Percentiles rank a stretch among this genome's conserved stretches.
These are phyloP conservation scores for Reutealis trisperma DNA, from an alignment of 345 rosid genomes.

Conservation along the genomic window DNA sequence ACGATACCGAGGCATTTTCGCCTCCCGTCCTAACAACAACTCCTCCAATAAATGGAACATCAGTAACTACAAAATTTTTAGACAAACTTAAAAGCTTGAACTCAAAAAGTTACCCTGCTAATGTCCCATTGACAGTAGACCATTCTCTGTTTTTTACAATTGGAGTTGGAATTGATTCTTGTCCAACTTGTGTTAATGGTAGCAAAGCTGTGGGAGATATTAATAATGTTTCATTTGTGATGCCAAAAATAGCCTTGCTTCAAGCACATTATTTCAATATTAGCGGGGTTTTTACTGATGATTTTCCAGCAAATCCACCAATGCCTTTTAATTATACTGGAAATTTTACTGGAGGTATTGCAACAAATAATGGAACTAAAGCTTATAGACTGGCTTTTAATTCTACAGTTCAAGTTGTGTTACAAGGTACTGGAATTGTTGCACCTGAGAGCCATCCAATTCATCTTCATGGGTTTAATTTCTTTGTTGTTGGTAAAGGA, in stretches of 20 bases:
- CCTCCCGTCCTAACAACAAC: constrained; percentile 37
- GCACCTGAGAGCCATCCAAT: constrained; percentile 29
- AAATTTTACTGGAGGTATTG: background rate
- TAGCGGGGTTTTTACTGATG: constrained; percentile 64
- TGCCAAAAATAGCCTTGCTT: constrained; percentile 62
- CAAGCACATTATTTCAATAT: constrained; percentile 65
- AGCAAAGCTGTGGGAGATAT: constrained; percentile 39
- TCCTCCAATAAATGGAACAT: constrained; percentile 66
- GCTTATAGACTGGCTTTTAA: constrained; percentile 18
- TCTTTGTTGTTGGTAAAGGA: constrained; percentile 22
- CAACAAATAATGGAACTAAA: constrained; percentile 22
- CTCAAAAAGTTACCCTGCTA: constrained; percentile 48
- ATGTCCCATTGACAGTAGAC: constrained; percentile 53
- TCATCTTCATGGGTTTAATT: constrained; percentile 28
- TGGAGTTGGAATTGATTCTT: constrained; percentile 62
- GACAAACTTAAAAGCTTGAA: constrained; percentile 60
- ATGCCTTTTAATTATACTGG: constrained; percentile 61
- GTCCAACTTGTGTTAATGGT: constrained; percentile 62
- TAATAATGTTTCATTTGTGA: constrained; percentile 59
- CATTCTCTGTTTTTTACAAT: constrained; percentile 55
- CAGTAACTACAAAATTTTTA: constrained; percentile 34
- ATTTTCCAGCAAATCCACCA: constrained; percentile 62
- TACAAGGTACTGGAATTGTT: constrained; percentile 21
- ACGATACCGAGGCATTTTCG: constrained; percentile 35
- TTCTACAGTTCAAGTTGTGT: constrained; percentile 21